Percentiles rank a stretch among this genome's conserved stretches.
These are phyloP conservation scores for Colletotrichum falcatum DNA, from an alignment of 2,329 filamentous ascomycete genomes.

Conservation along the genomic window DNA sequence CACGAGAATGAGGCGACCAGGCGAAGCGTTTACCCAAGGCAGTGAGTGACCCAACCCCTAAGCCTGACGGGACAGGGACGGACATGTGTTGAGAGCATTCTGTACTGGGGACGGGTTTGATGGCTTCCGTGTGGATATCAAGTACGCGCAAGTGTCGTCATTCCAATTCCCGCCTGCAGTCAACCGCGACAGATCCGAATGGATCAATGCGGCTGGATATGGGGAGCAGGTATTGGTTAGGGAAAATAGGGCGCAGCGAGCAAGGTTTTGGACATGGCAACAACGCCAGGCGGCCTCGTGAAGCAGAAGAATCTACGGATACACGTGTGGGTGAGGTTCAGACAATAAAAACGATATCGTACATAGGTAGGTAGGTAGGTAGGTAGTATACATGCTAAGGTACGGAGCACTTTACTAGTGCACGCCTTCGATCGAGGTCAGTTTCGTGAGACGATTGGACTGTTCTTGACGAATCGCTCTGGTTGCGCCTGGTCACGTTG, in stretches of 20 bases:
- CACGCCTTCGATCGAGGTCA: slow-evolving; percentile 5
- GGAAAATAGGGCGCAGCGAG: neutral
- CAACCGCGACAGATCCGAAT: slow-evolving; percentile 12
- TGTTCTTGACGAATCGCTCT: slow-evolving; percentile 20
- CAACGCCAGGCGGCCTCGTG: neutral
- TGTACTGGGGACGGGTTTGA: neutral
- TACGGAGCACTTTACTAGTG: too few relatives aligned
- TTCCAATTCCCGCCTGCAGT: slow-evolving; percentile 29
- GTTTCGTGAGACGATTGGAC: neutral
- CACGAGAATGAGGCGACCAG: slow-evolving; percentile 7
- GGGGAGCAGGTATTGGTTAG: slow-evolving; percentile 11
- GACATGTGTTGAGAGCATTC: slow-evolving; percentile 10
- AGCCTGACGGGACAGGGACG: slow-evolving; percentile 24
- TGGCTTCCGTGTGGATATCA: slow-evolving; percentile 25
- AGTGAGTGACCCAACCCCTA: too few relatives aligned
- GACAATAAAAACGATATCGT: neutral
- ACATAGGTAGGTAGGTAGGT: too few relatives aligned
- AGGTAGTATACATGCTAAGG: too few relatives aligned
- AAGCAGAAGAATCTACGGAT: neutral
- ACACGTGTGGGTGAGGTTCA: neutral
- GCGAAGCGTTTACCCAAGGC: slow-evolving; percentile 9
- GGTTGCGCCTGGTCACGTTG: slow-evolving; percentile 25
- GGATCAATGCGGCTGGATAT: slow-evolving; percentile 12
- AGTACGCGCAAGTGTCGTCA: slow-evolving; percentile 35
- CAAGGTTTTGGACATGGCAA: neutral